Conservation (phyloP, 441 rosid genomes). For the Pelargonium fulgidum region DNA sequence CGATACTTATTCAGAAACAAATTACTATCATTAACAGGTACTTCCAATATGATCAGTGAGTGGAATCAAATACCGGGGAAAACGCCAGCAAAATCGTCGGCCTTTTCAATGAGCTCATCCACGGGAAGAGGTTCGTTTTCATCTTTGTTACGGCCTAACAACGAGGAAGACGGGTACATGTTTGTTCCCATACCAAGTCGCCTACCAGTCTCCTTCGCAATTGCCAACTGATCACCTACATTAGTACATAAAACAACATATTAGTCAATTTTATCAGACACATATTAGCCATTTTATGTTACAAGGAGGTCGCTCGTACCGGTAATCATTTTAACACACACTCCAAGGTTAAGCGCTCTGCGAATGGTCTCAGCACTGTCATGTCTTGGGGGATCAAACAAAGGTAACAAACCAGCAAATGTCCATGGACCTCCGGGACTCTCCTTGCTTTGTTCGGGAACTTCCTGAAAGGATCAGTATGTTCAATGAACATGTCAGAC, state of each 20-base stretch:
- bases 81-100: constrained; percentile 97
- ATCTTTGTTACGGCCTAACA: constrained; percentile 62
- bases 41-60: too few species aligned
- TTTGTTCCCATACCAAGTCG: constrained; percentile 97
- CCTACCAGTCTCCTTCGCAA: constrained; percentile 97
- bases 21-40: too few species aligned
- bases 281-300: too few species aligned
- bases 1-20: too few species aligned
- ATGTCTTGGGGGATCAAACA: constrained; percentile 98
- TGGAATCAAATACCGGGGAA: constrained; percentile 62
- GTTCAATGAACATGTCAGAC: background rate
- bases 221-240: constrained; percentile 89
- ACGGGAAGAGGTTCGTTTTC: constrained; percentile 74
- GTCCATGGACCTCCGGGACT: constrained; percentile 90
- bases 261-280: background rate
- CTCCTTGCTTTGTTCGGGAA: constrained; percentile 64
- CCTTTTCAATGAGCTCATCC: constrained; percentile 88
- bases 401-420: constrained; percentile 80
- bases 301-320: constrained; percentile 26
- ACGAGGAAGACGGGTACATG: constrained; percentile 92
- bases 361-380: constrained; percentile 96
- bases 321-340: constrained; percentile 92
- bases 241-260: background rate
- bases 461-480: constrained; percentile 47
- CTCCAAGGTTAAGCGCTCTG: constrained; percentile 93